Base-by-base conservation (phyloP, 2,329 filamentous ascomycete genomes). In the Parasarocladium wereldwijsianum region DNA sequence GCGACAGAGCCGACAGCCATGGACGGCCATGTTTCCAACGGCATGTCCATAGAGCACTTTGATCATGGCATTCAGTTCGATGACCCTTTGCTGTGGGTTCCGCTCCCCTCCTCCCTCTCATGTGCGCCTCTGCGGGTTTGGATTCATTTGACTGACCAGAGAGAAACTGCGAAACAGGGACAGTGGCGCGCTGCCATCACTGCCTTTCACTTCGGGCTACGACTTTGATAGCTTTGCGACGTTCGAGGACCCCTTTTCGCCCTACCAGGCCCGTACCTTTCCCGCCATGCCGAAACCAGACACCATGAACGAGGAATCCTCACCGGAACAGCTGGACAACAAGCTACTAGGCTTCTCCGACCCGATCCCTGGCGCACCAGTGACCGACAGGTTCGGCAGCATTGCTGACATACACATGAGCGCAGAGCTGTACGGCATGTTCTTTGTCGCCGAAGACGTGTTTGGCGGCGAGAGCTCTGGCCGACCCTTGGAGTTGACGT, bases 341-440 rank as follows among this genome's bases (percentile, higher is more conserved):
- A 77, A 85, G 50, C 64, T 85, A 15, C 64, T 86, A n/a, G 70
- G 76, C 43, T 85, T 86, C 53, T 76, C 74, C 1, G 58, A 70
- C 8, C 69, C 75, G 1, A 58, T 66, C 18, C 60, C 73, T 42
- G 72, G 67, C 40, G 59, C 64, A 20, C 65, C 66, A 4, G 56
- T 83, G 6, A 52, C 84, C 28, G 78, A 82, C 40, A 77, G 78
- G 38, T 54, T 62, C 6, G 75, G 70, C 31, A 64, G 74, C 29
- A 62, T 69, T 34, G 67, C 69, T 17, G 72, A 79, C 32, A 60
- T 80, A 8, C 63, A 58, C 41, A 74, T 86, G 62, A 66, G 66
- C 14, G 80, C 80, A 34, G 80, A 87, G 54, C 59, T 87, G 9
- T 81, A 84, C 44, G 81, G 81, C 64, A 86, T 87, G 80, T 87